phyloP scores from a whole-genome alignment of 1,284 basidiomycete species.

The Fistulinella cinereoalba region DNA sequence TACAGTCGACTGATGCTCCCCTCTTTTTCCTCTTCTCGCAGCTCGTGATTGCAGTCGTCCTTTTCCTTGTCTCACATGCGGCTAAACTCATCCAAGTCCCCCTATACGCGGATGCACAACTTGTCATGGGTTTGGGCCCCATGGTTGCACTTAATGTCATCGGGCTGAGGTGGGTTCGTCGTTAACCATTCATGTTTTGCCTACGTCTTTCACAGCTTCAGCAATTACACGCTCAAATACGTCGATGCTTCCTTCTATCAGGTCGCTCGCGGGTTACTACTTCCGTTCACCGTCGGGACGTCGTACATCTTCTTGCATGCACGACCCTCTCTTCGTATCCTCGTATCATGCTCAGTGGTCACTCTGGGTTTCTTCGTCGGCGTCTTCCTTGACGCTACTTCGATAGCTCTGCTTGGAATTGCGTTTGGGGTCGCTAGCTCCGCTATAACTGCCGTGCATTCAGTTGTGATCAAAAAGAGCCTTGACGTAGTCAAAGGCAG shows the following conservation, averaged over 20 bases:
- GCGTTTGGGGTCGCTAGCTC: slow-evolving; percentile 76
- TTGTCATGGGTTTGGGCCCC: slow-evolving; percentile 70
- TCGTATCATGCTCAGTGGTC: slow-evolving; percentile 70
- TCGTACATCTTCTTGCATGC: slow-evolving; percentile 71
- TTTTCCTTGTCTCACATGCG: slow-evolving; percentile 65
- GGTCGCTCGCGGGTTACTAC: slow-evolving; percentile 81
- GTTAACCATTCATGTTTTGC: neutral
- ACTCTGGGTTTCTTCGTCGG: slow-evolving; percentile 84
- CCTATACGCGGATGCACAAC: slow-evolving; percentile 54
- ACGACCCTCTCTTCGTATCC: slow-evolving; percentile 69
- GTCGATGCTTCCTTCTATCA: slow-evolving; percentile 93
- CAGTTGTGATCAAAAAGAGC: slow-evolving; percentile 82
- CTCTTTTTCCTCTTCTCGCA: slow-evolving; percentile 86
- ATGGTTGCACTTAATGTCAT: slow-evolving; percentile 74
- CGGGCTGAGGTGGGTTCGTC: slow-evolving; percentile 63
- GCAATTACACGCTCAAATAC: slow-evolving; percentile 88
- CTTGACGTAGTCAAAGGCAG: slow-evolving; percentile 74
- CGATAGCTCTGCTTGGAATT: slow-evolving; percentile 61
- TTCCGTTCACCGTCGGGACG: slow-evolving; percentile 82
- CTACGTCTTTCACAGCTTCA: slow-evolving; percentile 52
- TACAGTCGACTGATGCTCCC: slow-evolving; percentile 64
- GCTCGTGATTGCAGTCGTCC: slow-evolving; percentile 71
- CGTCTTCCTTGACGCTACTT: slow-evolving; percentile 71
- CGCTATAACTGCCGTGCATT: slow-evolving; percentile 75
- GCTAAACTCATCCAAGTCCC: slow-evolving; percentile 61